Evolutionary conservation across 306 rosid species (phyloP).

Genomic region (Cucurbita pepo): DNA sequence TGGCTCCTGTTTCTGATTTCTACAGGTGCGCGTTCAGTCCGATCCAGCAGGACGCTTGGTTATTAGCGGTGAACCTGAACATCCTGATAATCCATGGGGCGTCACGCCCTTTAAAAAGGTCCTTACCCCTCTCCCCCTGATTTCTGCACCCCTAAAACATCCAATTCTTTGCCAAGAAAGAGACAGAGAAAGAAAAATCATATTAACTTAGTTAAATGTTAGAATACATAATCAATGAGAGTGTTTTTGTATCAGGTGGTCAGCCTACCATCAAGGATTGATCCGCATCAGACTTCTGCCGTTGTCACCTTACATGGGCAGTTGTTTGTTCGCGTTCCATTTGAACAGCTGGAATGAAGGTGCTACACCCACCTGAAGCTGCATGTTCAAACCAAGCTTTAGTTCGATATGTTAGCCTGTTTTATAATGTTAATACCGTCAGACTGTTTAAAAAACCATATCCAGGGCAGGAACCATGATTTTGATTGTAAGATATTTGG

Average conservation of each 20-base stretch:
- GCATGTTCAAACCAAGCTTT: neutral
- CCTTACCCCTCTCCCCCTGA: neutral
- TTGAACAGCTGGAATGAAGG: conserved; percentile 51
- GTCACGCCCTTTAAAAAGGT: conserved; percentile 96
- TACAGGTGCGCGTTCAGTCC: conserved; percentile 90
- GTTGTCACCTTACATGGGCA: conserved; percentile 97
- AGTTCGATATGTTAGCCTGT: neutral
- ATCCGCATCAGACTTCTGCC: conserved; percentile 93
- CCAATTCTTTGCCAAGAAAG: neutral
- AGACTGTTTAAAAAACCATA: neutral
- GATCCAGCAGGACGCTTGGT: conserved; percentile 94
- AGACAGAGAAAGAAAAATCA: neutral
- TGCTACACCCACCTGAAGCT: neutral
- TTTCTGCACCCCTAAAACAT: neutral
- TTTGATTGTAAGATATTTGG: conserved; percentile 4
- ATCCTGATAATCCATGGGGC: conserved; percentile 90
- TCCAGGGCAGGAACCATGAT: neutral
- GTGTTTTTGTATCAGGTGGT: conserved; percentile 41
- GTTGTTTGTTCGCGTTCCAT: conserved; percentile 87
- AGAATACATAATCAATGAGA: neutral
- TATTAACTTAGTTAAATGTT: neutral
- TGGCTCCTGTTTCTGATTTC: neutral
- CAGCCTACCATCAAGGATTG: conserved; percentile 76
- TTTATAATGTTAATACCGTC: conserved; percentile 2
- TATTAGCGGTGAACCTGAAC: conserved; percentile 93